phyloP scores from a whole-genome alignment of 2,329 filamentous ascomycete genomes.

The Pyrenochaeta sp. region DNA sequence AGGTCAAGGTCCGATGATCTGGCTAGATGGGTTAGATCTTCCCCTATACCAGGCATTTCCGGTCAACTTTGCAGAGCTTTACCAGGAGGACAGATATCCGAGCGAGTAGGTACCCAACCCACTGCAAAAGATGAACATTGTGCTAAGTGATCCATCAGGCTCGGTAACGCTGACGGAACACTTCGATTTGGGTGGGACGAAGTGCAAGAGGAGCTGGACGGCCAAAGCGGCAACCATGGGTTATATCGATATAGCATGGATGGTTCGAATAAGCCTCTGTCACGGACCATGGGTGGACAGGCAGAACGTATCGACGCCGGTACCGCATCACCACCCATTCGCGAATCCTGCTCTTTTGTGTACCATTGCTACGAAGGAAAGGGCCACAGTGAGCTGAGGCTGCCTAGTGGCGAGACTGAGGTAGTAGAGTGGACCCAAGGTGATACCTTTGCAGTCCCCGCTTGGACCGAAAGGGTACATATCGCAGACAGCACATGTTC shows the following conservation, averaged over 20 bases:
- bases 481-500: conserved; percentile 39
- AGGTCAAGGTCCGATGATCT: conserved; percentile 58
- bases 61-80: conserved; percentile 63
- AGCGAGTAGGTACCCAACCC: conserved; percentile 38
- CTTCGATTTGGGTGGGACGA: conserved; percentile 44
- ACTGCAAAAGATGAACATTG: conserved; percentile 49
- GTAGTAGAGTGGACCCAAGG: conserved; percentile 55
- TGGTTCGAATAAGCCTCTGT: conserved; percentile 48
- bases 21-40: conserved; percentile 64
- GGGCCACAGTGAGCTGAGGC: conserved; percentile 51
- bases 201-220: conserved; percentile 55
- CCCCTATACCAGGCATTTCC: conserved; percentile 60
- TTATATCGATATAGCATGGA: conserved; percentile 44
- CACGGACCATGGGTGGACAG: conserved; percentile 56
- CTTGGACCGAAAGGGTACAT: conserved; percentile 57
- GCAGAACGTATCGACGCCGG: conserved; percentile 56
- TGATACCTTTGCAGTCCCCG: conserved; percentile 63
- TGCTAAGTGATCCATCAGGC: conserved; percentile 18
- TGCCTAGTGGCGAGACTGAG: conserved; percentile 25
- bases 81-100: conserved; percentile 58
- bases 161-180: background rate
- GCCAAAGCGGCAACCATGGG: conserved; percentile 34
- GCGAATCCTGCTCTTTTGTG: conserved; percentile 61
- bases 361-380: conserved; percentile 61
- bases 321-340: conserved; percentile 46